Conservation (phyloP, 139 green algal genomes). For the Coelastrella sp. region DNA sequence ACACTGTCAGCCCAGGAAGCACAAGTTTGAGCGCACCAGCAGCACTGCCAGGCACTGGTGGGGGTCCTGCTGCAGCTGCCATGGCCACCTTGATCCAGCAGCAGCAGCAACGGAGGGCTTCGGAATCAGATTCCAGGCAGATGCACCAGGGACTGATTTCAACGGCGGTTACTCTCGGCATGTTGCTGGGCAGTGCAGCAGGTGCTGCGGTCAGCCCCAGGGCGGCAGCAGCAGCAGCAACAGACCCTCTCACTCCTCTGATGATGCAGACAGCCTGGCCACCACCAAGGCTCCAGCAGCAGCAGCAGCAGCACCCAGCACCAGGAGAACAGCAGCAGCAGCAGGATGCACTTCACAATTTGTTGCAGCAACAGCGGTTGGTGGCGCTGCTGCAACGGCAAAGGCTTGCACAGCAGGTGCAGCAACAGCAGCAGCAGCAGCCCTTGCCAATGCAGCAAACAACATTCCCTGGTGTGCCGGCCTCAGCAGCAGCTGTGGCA, state of each 20-base stretch:
- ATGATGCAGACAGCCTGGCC: too few relatives aligned
- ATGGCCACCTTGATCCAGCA: neutral
- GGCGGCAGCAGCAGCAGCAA: constrained; percentile 23
- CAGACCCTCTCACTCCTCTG: neutral
- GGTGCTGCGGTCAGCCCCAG: neutral
- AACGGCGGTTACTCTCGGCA: neutral
- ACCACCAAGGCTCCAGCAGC: neutral
- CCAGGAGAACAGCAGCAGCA: neutral
- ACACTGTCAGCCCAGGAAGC: neutral
- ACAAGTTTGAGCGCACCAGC: too few relatives aligned
- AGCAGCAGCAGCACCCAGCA: neutral
- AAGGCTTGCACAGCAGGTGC: neutral
- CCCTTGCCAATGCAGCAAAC: neutral
- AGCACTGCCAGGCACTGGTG: too few relatives aligned
- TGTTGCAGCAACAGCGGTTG: neutral
- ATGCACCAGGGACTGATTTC: neutral
- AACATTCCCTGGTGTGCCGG: neutral
- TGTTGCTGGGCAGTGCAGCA: neutral
- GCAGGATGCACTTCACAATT: neutral
- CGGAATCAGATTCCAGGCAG: neutral
- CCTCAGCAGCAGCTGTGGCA: neutral
- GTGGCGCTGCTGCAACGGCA: too few relatives aligned
- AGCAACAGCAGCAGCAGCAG: constrained; percentile 15
- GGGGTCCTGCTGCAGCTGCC: neutral
- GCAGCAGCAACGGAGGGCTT: neutral